Percentiles rank a stretch among this genome's conserved stretches.
Evolutionary conservation across 371 early-diverging fungal species (phyloP).

Genomic region (Rhizomucor pusillus): DNA sequence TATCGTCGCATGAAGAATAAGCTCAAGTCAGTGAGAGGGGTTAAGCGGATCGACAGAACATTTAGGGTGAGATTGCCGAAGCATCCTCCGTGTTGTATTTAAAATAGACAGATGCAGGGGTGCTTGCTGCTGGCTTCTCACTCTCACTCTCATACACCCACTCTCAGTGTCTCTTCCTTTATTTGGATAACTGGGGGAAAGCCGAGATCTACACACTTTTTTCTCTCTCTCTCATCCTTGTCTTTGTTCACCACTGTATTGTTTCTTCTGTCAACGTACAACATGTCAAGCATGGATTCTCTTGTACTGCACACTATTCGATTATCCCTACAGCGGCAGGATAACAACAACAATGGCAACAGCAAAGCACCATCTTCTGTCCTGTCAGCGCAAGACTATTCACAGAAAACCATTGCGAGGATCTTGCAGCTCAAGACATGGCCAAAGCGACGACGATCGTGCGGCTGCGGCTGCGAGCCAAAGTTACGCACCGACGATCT

Average conservation of each 20-base stretch:
- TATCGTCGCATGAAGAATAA: too few relatives aligned
- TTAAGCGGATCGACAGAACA: too few relatives aligned
- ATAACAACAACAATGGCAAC: too few relatives aligned
- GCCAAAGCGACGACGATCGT: background rate
- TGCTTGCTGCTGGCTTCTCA: too few relatives aligned
- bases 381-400: background rate
- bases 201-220: slow-evolving; percentile 3
- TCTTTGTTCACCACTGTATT: too few relatives aligned
- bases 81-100: too few relatives aligned
- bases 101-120: too few relatives aligned
- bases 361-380: slow-evolving; percentile 13
- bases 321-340: slow-evolving; percentile 9
- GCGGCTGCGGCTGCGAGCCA: slow-evolving; percentile 6
- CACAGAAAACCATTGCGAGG: background rate
- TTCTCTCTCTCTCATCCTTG: slow-evolving; percentile 8
- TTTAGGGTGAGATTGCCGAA: too few relatives aligned
- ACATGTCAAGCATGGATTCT: slow-evolving; percentile 25
- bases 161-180: too few relatives aligned
- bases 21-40: too few relatives aligned
- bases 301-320: slow-evolving; percentile 16
- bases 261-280: slow-evolving; percentile 4
- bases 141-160: too few relatives aligned
- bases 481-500: slow-evolving; percentile 16
- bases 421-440: slow-evolving; percentile 17
- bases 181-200: too few relatives aligned